Evolutionary conservation across 345 rosid species (phyloP), one percentile per base, ranked within the genome.

Genomic region (Murraya paniculata): DNA sequence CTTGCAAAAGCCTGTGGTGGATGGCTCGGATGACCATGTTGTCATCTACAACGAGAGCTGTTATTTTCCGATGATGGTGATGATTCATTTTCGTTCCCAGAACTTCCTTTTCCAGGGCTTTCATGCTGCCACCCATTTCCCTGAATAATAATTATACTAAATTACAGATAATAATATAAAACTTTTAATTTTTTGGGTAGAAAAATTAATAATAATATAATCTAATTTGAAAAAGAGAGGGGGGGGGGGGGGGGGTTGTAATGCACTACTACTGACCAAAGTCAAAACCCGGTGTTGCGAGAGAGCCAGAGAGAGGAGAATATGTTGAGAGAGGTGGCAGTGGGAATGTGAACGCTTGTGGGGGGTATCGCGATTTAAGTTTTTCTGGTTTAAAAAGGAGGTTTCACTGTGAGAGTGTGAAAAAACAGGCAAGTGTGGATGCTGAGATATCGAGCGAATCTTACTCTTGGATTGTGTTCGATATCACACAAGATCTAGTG

Each of bases 41-140:
- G 60, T 95, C 97, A 74, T 93, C 95, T 4, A 93, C 97, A 7
- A 94, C 87, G 6, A 93, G 89, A 16, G 96, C 98, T 2, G 74
- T 91, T 45, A 81, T 56, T 64, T 74, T 71, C 22, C 45, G 35
- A 45, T 14, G 50, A 45, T 68, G 72, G 7, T 2, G 57, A 41
- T 2, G 57, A 41, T 7, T 30, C 72, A 25, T 24, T 31, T n/a
- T 1, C 7, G 1, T 24, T 24, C 7, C 7, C 31, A 39, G 24
- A 6, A 41, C 13, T 68, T 41, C 55, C 55, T 45, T 35, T 50
- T 45, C 56, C 30, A 9, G 10, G 0, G 31, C 72, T 25, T 16
- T 27, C n/a, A 69, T 41, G 35, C 56, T 25, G 14, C 72, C 33
- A 16, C n/a, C 33, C 58, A 41, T 39, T 25, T 39, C 14, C 31